Base-by-base conservation (phyloP, 2,329 filamentous ascomycete genomes). In the Fusarium hainanense region DNA sequence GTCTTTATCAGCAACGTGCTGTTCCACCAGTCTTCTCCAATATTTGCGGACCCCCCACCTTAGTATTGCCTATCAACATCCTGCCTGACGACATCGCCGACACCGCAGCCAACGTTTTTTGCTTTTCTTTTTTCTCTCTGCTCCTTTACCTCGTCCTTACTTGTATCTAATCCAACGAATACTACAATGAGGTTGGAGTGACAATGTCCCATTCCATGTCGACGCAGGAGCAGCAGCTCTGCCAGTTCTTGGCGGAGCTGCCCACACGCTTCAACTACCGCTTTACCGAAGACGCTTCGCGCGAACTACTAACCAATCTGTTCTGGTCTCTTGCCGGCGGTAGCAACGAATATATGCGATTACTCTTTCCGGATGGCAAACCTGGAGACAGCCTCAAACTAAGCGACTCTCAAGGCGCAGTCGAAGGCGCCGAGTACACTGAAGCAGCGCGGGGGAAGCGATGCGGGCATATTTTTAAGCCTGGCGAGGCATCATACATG, bases 401-500 rank as follows among this genome's bases (percentile, higher is more conserved):
- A 41, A 88, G 92, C 66, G 90, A 93, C 74, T 94, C 94, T 18
- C 97, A 99, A 78, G 95, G 94, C 20, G 93, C 93, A n/a, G 86
- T 93, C 61, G 94, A 97, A 76, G 95, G 96, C 13, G 93, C 95
- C 32, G 97, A 99, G 79, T 99, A 98, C 78, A 96, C 93, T 21
- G 92, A 95, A 72, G 92, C 92, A 9, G 96, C 96, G 16, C 89
- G 93, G 72, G 96, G 97, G 58, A 97, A 97, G 80, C 91, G 94
- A 48, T 99, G 96, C 79, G 97, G 96, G 6, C 97, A 99, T 83
- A 98, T 99, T 68, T 97, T 99, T 86, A 95, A 95, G 81, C 87
- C 89, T 16, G 96, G 95, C 52, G 96, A 99, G 83, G 94, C 94
- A 59, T 95, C 93, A 63, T 99, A 98, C 79, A 88, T 92, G 74